Evolutionary conservation across 129 eudicot genomes (phyloP).

Genomic region (sunflower (Helianthus annuus)): HanXRQr2.0-SUNRISE NC_035441.2:152185503-152186002

Average conservation of each 20-base stretch:
- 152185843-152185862: not conserved
- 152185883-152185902: not conserved
- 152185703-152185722: slow-evolving; percentile 69
- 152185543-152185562: slow-evolving; percentile 20
- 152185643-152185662: slow-evolving; percentile 90
- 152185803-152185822: slow-evolving; percentile 54
- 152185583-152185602: slow-evolving; percentile 71
- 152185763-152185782: slow-evolving; percentile 88
- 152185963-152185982: slow-evolving; percentile 86
- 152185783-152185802: slow-evolving; percentile 68
- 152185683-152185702: slow-evolving; percentile 88
- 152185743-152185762: slow-evolving; percentile 60
- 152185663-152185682: slow-evolving; percentile 78
- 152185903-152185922: slow-evolving; percentile 51
- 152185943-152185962: slow-evolving; percentile 64
- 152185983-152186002: slow-evolving; percentile 92
- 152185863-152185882: not conserved
- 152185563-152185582: slow-evolving; percentile 87
- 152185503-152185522: slow-evolving; percentile 40
- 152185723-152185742: slow-evolving; percentile 55
- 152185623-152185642: slow-evolving; percentile 48
- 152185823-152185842: slow-evolving; percentile 45
- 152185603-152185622: slow-evolving; percentile 55
- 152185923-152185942: slow-evolving; percentile 84
- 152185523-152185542: slow-evolving; percentile 22